Evolutionary conservation across 495 filamentous ascomycete species (phyloP), one percentile per base, ranked within the genome.

Genomic region (Penicillium maclennaniae): DNA sequence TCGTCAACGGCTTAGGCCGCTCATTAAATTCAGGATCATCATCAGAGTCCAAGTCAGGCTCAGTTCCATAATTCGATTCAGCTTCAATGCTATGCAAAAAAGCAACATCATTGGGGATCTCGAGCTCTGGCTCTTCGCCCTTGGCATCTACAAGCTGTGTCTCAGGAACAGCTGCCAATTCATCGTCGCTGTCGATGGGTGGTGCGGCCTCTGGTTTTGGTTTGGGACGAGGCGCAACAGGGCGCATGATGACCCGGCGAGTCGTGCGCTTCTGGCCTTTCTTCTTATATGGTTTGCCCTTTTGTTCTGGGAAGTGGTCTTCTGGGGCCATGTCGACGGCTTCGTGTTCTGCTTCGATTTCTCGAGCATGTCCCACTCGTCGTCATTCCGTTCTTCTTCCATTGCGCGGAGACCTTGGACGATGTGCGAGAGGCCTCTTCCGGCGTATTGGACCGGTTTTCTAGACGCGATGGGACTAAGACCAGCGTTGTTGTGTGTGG

Each of bases 221-320:
- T 53, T 72, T 73, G 47, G 72, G 62, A 37, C 70, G 75, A 47
- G 62, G 56, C 12, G 65, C 45, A 12, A 78, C 75, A 0, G 81
- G 81, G 62, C 72, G 83, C 84, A 95, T 92, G 37, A 81, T 87
- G n/a, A 87, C 83, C 37, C 79, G 69, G 45, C 87, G 76, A 3
- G 92, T 96, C 31, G 87, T 90, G 39, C 92, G 80, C 70, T 97
- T 97, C 63, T 90, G 84, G 0, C 92, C 92, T 69, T 86, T 89
- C 79, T 97, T 97, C 74, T 96, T 96, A 74, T 85, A 96, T 3
- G 81, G 69, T 45, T 79, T 82, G 17, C 81, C 60, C 0, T 81
- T 78, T 10, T 76, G 71, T 1, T 80, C 81, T 40, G 77, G 72
- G 0, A 42, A 49, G 53, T 90, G 85, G 56, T 80, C 87, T 53